Conservation (phyloP, 768 basidiomycete species). For the Chalciporus piperatus region DNA sequence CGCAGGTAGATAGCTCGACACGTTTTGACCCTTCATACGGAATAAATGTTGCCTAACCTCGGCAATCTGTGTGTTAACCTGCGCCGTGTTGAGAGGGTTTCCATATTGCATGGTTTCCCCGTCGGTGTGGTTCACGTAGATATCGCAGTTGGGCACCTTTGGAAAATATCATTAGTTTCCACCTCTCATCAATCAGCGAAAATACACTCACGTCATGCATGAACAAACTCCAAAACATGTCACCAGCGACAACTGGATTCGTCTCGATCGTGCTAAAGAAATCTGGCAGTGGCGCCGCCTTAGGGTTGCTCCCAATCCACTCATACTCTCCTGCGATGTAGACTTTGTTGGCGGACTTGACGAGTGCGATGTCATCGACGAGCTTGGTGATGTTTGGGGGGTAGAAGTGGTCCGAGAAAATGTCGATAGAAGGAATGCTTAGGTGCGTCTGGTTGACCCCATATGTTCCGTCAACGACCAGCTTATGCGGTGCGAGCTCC, state of each 20-base stretch:
- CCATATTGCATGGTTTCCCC: conserved; percentile 1
- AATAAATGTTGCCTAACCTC: conserved; percentile 5
- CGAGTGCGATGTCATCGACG: neutral
- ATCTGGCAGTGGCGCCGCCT: neutral
- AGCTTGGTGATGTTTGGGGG: neutral
- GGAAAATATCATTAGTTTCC: neutral
- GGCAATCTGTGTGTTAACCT: neutral
- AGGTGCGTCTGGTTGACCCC: neutral
- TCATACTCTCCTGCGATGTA: neutral
- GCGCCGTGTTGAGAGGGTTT: conserved; percentile 5
- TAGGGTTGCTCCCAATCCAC: neutral
- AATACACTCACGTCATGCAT: neutral
- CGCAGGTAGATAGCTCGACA: conserved; percentile 4
- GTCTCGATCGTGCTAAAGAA: neutral
- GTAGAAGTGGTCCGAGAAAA: neutral
- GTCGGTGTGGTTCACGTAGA: conserved; percentile 7
- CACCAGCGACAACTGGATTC: neutral
- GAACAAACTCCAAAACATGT: neutral
- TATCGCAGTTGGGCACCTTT: conserved; percentile 8
- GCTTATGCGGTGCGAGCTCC: neutral
- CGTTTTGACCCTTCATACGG: conserved; percentile 2
- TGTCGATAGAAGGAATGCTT: neutral
- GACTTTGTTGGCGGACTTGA: neutral
- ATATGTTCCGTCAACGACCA: neutral
- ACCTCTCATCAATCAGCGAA: no score